Conservation (phyloP, 805 yeast genomes). For the Saturnispora besseyi region DNA sequence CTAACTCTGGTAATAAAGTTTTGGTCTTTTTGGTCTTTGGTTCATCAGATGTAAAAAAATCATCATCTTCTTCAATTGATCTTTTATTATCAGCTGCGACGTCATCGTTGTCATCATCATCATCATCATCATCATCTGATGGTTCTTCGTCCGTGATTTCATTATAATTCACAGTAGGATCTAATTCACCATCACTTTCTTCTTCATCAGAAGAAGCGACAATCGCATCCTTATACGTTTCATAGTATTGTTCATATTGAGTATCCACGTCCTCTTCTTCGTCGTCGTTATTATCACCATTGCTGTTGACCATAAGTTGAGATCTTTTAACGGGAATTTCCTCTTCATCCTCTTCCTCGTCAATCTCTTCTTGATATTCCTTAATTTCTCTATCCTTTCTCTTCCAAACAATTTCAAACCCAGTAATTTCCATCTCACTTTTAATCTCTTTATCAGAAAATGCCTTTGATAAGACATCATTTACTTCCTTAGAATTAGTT, state of each 20-base stretch:
- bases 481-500: conserved; percentile 31
- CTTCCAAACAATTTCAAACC: conserved; percentile 7
- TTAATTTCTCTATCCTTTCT: conserved; percentile 11
- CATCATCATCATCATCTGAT: conserved; percentile 23
- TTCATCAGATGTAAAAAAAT: conserved; percentile 30
- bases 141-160: conserved; percentile 62
- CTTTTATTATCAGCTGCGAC: conserved; percentile 3
- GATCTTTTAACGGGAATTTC: neutral
- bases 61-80: conserved; percentile 27
- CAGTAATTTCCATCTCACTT: conserved; percentile 11
- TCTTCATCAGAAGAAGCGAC: conserved; percentile 39
- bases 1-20: conserved; percentile 53
- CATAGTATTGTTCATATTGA: conserved; percentile 13
- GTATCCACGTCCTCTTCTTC: conserved; percentile 14
- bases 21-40: conserved; percentile 19
- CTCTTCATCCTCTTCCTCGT: conserved; percentile 11
- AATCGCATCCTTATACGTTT: conserved; percentile 26
- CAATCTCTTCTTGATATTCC: conserved; percentile 17
- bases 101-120: conserved; percentile 5
- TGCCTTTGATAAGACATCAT: conserved; percentile 39
- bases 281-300: conserved; percentile 3
- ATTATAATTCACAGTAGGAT: conserved; percentile 40
- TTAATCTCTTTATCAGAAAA: conserved; percentile 38
- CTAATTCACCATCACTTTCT: conserved; percentile 29
- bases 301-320: too few relatives aligned